phyloP scores from a whole-genome alignment of 768 basidiomycete species.

The Xerocomellus dryophilus region DNA sequence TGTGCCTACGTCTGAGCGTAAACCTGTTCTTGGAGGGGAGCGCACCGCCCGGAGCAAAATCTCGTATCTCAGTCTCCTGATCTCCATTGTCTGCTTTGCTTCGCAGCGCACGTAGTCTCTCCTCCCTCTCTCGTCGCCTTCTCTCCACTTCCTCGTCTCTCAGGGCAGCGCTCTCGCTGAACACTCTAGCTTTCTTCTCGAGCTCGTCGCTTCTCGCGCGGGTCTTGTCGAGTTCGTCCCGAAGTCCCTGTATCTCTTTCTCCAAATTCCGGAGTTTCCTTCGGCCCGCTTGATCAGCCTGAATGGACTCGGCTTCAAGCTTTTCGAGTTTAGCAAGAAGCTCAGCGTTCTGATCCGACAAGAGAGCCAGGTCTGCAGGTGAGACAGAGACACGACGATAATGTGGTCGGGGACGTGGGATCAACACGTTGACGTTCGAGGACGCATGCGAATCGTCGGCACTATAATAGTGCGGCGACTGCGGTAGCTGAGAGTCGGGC shows the following conservation, averaged over 20 bases:
- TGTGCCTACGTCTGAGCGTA: conserved; percentile 26
- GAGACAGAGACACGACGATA: conserved; percentile 56
- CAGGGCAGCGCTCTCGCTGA: conserved; percentile 24
- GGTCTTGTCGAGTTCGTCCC: conserved; percentile 75
- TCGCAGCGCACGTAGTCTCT: conserved; percentile 53
- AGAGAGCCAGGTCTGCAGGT: conserved; percentile 61
- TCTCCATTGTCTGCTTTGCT: conserved; percentile 34
- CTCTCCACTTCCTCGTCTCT: conserved; percentile 32
- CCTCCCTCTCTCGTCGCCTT: conserved; percentile 41
- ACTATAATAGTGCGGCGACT: conserved; percentile 35
- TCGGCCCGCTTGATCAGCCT: conserved; percentile 64
- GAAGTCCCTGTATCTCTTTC: conserved; percentile 72
- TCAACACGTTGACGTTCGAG: conserved; percentile 13
- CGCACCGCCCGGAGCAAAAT: conserved; percentile 62
- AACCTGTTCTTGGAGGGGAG: conserved; percentile 29
- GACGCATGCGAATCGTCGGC: conserved; percentile 27
- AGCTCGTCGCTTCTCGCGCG: conserved; percentile 67
- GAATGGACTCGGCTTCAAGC: conserved; percentile 66
- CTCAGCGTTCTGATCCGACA: conserved; percentile 83
- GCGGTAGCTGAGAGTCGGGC: conserved; percentile 26
- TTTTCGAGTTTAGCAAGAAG: conserved; percentile 72
- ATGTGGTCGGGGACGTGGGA: conserved; percentile 28
- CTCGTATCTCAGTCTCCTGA: conserved; percentile 37
- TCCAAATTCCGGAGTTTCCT: conserved; percentile 70
- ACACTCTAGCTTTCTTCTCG: conserved; percentile 58